phyloP scores from a whole-genome alignment of 257 asterid genomes.

The Rubia yunnanensis region DNA sequence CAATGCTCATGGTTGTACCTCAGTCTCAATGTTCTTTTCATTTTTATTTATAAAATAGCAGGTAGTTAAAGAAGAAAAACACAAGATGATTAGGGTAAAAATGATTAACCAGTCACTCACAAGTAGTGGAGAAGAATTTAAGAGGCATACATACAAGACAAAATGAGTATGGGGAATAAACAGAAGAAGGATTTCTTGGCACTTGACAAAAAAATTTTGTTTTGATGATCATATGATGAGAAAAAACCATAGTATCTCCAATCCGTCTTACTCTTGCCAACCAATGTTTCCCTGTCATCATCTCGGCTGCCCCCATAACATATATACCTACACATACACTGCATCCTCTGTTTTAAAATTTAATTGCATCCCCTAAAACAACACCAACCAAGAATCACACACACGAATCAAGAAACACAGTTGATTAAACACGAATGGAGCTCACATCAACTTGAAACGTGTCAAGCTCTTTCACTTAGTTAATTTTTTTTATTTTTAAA shows the following conservation, averaged over 20 bases:
- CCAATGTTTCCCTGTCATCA: constrained; percentile 12
- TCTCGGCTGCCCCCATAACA: constrained; percentile 13
- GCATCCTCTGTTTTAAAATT: constrained; percentile 16
- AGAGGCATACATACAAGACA: neutral
- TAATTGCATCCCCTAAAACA: constrained; percentile 54
- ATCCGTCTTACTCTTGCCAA: constrained; percentile 16
- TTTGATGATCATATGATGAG: neutral
- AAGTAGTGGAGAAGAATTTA: neutral
- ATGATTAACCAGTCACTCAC: neutral
- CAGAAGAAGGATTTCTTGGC: constrained; percentile 1
- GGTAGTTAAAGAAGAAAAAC: neutral
- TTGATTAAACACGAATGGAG: too few species aligned
- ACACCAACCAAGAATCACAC: neutral
- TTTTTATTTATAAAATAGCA: too few species aligned
- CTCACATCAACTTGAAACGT: too few species aligned
- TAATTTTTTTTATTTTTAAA: too few species aligned
- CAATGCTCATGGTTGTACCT: too few species aligned
- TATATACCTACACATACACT: constrained; percentile 9
- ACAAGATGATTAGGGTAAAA: neutral
- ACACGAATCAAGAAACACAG: neutral
- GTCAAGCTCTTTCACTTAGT: too few species aligned
- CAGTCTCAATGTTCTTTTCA: too few species aligned
- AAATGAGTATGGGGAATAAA: constrained; percentile 3
- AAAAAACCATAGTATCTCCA: neutral
- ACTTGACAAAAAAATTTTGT: neutral